Percentiles rank a stretch among this genome's conserved stretches.
phyloP scores from a whole-genome alignment of 352 stramenopile species.

The Vaucheria bursata region DNA sequence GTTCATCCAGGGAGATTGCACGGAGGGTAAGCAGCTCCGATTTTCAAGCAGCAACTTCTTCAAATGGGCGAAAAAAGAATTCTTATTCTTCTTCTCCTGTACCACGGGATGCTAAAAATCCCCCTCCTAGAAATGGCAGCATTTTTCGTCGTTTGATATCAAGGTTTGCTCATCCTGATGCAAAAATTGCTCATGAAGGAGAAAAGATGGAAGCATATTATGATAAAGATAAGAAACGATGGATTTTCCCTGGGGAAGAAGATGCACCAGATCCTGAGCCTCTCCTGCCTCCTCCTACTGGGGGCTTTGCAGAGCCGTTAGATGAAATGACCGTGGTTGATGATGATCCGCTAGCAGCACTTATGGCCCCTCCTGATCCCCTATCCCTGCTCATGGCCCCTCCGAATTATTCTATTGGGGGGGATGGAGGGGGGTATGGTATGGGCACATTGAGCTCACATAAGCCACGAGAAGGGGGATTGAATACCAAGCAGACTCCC shows the following conservation, averaged over 20 bases:
- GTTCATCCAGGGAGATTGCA: too few relatives aligned
- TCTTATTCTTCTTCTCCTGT: too few relatives aligned
- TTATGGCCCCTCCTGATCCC: conserved; percentile 34
- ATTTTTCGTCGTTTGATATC: conserved; percentile 9
- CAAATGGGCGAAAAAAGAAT: too few relatives aligned
- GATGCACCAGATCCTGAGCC: not conserved
- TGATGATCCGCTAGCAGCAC: conserved; percentile 35
- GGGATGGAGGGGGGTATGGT: not conserved
- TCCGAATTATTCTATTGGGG: not conserved
- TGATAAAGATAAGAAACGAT: conserved; percentile 44
- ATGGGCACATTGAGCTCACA: too few relatives aligned
- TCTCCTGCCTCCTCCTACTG: not conserved
- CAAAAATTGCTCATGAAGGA: conserved; percentile 35
- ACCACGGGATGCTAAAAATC: too few relatives aligned
- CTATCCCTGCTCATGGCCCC: not conserved
- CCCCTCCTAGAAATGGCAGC: not conserved
- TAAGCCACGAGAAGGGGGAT: too few relatives aligned
- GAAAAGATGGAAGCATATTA: conserved; percentile 48
- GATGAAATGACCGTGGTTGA: conserved; percentile 6
- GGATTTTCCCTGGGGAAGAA: conserved; percentile 36
- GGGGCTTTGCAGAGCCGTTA: not conserved
- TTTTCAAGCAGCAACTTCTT: too few relatives aligned
- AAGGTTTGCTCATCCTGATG: conserved; percentile 31
- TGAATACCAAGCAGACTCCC: too few relatives aligned
- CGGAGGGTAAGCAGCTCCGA: too few relatives aligned